Percentiles rank a stretch among this genome's conserved stretches.
phyloP scores from a whole-genome alignment of 2,329 filamentous ascomycete species.

The Coleophoma crateriformis region DNA sequence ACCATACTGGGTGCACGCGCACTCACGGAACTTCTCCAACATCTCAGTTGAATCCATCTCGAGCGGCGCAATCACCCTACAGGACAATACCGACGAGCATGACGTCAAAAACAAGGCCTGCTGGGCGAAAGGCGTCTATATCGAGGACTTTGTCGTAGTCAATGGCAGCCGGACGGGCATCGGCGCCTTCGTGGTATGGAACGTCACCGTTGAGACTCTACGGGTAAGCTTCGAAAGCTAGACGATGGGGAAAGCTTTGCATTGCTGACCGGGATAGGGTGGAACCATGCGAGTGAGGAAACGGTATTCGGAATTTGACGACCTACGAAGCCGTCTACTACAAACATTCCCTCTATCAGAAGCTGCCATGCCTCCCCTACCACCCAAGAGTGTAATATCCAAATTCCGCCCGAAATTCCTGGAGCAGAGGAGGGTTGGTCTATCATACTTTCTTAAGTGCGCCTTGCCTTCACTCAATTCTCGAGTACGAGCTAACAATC shows the following conservation, averaged over 20 bases:
- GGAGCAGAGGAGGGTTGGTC: constrained; percentile 72
- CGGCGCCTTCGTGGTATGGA: constrained; percentile 96
- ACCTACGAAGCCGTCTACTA: constrained; percentile 67
- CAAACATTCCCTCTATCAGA: constrained; percentile 79
- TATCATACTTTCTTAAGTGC: constrained; percentile 92
- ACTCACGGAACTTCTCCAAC: constrained; percentile 30
- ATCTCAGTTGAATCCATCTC: constrained; percentile 42
- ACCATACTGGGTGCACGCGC: constrained; percentile 33
- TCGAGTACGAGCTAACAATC: constrained; percentile 2
- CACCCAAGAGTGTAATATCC: constrained; percentile 86
- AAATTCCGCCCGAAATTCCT: constrained; percentile 81
- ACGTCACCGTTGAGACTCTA: constrained; percentile 80
- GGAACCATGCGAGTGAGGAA: constrained; percentile 58
- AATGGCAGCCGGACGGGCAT: constrained; percentile 24
- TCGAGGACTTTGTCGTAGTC: constrained; percentile 51
- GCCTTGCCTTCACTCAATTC: constrained; percentile 26
- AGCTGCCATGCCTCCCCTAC: constrained; percentile 81
- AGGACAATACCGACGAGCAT: constrained; percentile 48
- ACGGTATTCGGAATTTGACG: constrained; percentile 91
- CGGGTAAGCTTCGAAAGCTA: constrained; percentile 48
- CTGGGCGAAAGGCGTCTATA: constrained; percentile 59
- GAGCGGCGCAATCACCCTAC: constrained; percentile 51
- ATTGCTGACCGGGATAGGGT: constrained; percentile 36
- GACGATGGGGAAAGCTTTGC: constrained; percentile 1
- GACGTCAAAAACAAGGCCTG: constrained; percentile 49